Evolutionary conservation across 2,329 filamentous ascomycete species (phyloP).

Genomic region (Cladosporium halotolerans): DNA sequence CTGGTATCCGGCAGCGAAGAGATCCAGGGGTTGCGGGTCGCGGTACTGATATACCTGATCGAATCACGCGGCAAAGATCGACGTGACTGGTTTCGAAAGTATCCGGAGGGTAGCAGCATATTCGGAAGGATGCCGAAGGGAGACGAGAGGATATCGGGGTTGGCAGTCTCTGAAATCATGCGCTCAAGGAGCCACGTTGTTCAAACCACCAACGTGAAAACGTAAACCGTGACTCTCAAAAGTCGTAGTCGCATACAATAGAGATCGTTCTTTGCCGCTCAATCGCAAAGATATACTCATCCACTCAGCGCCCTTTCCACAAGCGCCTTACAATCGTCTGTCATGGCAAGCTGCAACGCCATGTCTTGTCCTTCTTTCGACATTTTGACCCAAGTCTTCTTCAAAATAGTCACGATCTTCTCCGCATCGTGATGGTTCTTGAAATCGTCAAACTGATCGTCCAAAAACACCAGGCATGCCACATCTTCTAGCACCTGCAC

Average conservation of each 20-base stretch:
- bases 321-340: slow-evolving; percentile 55
- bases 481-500: slow-evolving; percentile 77
- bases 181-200: background rate
- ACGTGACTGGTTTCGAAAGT: too few species aligned
- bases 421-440: slow-evolving; percentile 67
- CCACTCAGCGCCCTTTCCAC: slow-evolving; percentile 57
- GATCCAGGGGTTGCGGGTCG: too few species aligned
- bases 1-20: too few species aligned
- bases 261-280: background rate
- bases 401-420: slow-evolving; percentile 65
- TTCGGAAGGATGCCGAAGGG: too few species aligned
- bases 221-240: background rate
- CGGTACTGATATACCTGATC: too few species aligned
- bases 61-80: too few species aligned
- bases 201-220: background rate
- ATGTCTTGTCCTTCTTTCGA: slow-evolving; percentile 54
- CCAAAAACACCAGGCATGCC: slow-evolving; percentile 79
- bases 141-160: too few species aligned
- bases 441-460: slow-evolving; percentile 80
- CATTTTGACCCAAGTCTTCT: slow-evolving; percentile 75
- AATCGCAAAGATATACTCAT: slow-evolving; percentile 10
- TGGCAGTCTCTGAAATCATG: background rate
- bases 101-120: too few species aligned
- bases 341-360: slow-evolving; percentile 61
- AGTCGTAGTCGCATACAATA: background rate